Evolutionary conservation across 129 eudicot species (phyloP), one percentile per base, ranked within the genome.

Genomic region (Artemisia argyi): DNA sequence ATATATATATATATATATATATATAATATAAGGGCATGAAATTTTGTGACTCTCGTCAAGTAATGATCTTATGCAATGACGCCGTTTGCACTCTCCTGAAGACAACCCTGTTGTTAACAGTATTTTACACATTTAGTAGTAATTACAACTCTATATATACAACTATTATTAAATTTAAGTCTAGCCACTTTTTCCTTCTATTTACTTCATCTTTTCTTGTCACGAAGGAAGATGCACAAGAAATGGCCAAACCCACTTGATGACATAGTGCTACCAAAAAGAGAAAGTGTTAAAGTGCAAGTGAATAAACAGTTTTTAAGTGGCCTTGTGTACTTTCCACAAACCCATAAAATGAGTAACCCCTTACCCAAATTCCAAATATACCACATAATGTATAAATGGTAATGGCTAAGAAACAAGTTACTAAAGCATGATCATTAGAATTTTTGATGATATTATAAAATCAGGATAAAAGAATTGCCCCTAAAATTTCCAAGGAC

Each of bases 241-340:
- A 70, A 53, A 71, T 78, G 66, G 72, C 72, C 76, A 70, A 72
- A 61, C 72, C 81, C 81, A 77, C 76, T 77, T 69, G 81, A 52
- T 77, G 60, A 70, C 72, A 78, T 71, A 55, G 68, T 78, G 82
- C 73, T 46, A 71, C 82, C 15, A 54, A 66, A 78, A 78, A 71
- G 73, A 64, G 62, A 77, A 70, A 46, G 77, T 65, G 82, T 46
- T 71, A 71, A 78, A 78, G 82, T 64, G 77, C 77, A 78, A 71
- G 11, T 67, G 73, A 77, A 70, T 77, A 70, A 77, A 77, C 76
- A 62, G 69, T 70, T 62, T 16, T 57, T 32, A 71, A 71, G 73
- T 71, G 82, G 77, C 77, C 73, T 65, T 71, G 54, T 78, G 77
- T 71, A 64, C 73, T 46, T 78, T 71, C 77, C 82, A 71, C 67